A percentile compares a stretch with the other conserved stretches of the same genome.
Conservation (phyloP, 768 basidiomycete genomes). For the Psilocybe azurescens region DNA sequence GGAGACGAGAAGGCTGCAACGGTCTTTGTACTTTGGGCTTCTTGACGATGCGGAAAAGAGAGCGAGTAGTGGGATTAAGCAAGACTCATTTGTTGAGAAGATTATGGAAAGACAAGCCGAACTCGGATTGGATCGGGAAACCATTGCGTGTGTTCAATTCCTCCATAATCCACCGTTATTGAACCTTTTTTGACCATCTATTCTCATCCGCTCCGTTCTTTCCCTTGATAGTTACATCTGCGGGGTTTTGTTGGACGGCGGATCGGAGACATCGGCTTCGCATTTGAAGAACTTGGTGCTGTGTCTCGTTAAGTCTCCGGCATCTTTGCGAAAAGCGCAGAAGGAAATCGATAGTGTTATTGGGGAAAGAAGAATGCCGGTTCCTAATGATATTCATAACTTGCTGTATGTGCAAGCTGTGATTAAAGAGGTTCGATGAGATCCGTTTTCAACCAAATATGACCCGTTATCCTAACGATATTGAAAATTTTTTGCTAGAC, state of each 20-base stretch:
- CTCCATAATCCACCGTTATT: not conserved
- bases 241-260: not conserved
- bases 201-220: no score
- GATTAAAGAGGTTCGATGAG: not conserved
- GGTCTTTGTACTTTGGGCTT: not conserved
- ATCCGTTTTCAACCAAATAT: no score
- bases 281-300: not conserved
- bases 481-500: not conserved
- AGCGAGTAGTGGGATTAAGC: not conserved
- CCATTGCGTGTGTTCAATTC: not conserved
- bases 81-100: not conserved
- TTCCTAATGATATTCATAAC: not conserved
- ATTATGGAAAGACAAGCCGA: not conserved
- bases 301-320: not conserved
- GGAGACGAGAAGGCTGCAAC: not conserved
- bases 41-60: not conserved
- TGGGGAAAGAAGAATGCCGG: not conserved
- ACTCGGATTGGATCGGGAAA: not conserved
- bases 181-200: no score
- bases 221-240: not conserved
- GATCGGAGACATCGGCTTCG: not conserved
- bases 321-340: not conserved
- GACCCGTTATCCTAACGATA: no score
- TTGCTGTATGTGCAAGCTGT: not conserved
- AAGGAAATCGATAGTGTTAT: not conserved